Base-by-base conservation (phyloP, 208 protist genomes). In the Acanthamoeba culbertsoni region DNA sequence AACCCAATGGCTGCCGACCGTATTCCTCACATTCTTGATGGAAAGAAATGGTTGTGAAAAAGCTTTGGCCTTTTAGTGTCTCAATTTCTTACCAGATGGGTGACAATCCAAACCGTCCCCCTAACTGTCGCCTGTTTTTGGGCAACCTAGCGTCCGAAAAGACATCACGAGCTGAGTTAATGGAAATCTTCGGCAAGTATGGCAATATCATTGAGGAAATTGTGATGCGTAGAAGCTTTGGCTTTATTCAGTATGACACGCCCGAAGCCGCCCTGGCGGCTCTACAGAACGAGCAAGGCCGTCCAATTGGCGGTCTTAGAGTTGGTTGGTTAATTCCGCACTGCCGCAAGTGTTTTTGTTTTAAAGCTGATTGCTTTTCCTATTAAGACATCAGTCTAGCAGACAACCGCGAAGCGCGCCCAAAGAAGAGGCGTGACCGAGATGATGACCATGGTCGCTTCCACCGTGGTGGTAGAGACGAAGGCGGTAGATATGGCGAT, bases 191-290 rank as follows among this genome's bases (percentile, higher is more conserved):
- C 23, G 62, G 86, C 0, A 92, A 92, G 63, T 92, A 92, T 33
- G 86, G 86, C 3, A 77, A 73, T 23, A 92, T 92, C n/a, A 57
- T 48, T 31, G 86, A 92, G 43, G 86, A 92, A n/a, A 92, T 92
- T 45, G 57, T 92, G 1, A 35, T 92, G 62, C 57, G 86, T 42
- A 20, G 86, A 31, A 92, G 86, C 23, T 92, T 92, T 26, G 86
- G 86, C 42, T 92, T 92, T 45, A 92, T 92, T 57, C 86, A 92
- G 62, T 92, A 92, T 46, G 86, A 92, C 40, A 53, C 57, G n/a
- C 86, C 86, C 40, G 63, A 92, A 73, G 57, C 86, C 26, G 86
- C 86, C 1, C 53, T 42, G 5, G 33, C 59, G 12, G 86, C 86
- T 2, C 40, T 71, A 2, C 7, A 92, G n/a, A 31, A 35, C 31